Conservation (phyloP, 2,329 filamentous ascomycete species). For the Zymoseptoria passerinii region DNA sequence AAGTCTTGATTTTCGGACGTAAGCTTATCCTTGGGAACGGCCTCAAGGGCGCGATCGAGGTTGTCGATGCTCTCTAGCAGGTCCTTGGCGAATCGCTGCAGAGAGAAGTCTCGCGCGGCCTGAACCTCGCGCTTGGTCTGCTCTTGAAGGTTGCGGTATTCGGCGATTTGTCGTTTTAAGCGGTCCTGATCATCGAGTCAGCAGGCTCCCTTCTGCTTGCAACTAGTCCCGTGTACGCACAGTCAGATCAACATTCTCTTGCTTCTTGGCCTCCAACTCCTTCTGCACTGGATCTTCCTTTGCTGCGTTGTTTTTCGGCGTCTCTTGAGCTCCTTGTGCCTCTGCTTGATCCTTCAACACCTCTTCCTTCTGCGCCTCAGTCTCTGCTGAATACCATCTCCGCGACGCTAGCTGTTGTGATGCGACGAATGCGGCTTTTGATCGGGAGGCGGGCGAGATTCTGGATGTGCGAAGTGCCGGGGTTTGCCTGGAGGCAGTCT, state of each 20-base stretch:
- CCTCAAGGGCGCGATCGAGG: conserved; percentile 81
- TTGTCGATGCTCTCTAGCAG: conserved; percentile 94
- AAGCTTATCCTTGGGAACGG: conserved; percentile 69
- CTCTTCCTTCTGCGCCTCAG: conserved; percentile 35
- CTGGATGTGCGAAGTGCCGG: conserved; percentile 15
- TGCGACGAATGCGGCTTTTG: conserved; percentile 22
- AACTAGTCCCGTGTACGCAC: conserved; percentile 41
- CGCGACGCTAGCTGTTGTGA: conserved; percentile 27
- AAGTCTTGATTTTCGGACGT: conserved; percentile 61
- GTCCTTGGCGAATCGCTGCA: conserved; percentile 89
- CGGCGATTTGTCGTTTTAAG: conserved; percentile 86
- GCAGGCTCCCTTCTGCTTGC: background rate
- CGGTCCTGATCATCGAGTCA: conserved; percentile 60
- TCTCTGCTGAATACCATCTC: conserved; percentile 40
- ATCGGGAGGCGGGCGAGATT: conserved; percentile 27
- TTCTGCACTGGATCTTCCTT: conserved; percentile 48
- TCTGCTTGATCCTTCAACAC: conserved; percentile 31
- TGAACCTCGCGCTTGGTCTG: conserved; percentile 87
- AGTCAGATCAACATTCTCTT: conserved; percentile 75
- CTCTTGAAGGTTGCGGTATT: conserved; percentile 96
- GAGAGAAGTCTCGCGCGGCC: conserved; percentile 80
- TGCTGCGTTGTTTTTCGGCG: conserved; percentile 29
- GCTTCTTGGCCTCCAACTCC: conserved; percentile 63
- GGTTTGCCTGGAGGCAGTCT: conserved; percentile 28
- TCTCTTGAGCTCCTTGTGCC: conserved; percentile 22